Evolutionary conservation across 805 yeast genomes (phyloP).

Genomic region (Kluyveromyces nonfermentans): DNA sequence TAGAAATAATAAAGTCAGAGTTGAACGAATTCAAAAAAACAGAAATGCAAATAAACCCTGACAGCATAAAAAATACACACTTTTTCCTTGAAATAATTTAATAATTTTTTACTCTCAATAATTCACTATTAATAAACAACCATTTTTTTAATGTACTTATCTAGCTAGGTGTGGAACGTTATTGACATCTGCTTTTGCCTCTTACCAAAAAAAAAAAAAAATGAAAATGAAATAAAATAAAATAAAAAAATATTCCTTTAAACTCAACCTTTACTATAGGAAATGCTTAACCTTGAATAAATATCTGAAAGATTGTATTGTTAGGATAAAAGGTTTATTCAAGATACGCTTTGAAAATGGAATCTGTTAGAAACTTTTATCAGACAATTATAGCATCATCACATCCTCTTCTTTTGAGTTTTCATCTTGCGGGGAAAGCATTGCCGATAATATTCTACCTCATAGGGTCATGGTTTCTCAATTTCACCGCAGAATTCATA

Average conservation of each 20-base stretch:
- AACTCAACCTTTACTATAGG: not conserved
- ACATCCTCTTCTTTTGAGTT: slow-evolving; percentile 24
- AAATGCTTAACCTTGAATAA: no score
- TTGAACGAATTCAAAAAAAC: slow-evolving; percentile 52
- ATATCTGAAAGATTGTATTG: not conserved
- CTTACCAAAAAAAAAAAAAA: no score
- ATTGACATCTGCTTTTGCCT: no score
- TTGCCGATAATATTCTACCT: slow-evolving; percentile 26
- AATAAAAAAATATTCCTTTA: no score
- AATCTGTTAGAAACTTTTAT: slow-evolving; percentile 24
- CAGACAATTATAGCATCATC: slow-evolving; percentile 28
- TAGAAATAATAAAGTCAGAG: slow-evolving; percentile 46
- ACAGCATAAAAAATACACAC: slow-evolving; percentile 54
- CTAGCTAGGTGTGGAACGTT: no score
- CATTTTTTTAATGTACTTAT: no score
- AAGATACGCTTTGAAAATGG: slow-evolving; percentile 12
- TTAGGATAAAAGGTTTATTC: not conserved
- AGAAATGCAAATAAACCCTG: slow-evolving; percentile 62
- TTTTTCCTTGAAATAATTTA: slow-evolving; percentile 31
- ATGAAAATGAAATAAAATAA: no score
- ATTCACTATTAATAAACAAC: not conserved
- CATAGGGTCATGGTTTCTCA: slow-evolving; percentile 24
- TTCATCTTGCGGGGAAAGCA: slow-evolving; percentile 25
- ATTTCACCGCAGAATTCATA: slow-evolving; percentile 51
- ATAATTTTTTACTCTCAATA: no score